Evolutionary conservation across 495 filamentous ascomycete species (phyloP), one percentile per base, ranked within the genome.

Genomic region (Penicillium taxi): DNA sequence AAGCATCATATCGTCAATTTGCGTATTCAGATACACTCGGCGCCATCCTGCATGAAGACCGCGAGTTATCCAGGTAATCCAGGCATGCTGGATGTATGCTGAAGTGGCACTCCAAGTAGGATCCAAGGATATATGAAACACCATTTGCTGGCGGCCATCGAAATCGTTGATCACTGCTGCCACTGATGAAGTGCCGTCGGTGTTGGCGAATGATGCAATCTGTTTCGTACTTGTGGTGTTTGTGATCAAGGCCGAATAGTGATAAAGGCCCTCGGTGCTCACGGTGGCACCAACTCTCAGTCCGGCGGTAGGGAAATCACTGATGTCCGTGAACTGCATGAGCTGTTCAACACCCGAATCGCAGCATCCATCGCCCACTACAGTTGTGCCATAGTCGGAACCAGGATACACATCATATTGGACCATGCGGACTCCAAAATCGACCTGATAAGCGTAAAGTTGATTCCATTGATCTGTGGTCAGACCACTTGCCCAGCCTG

Each of bases 1-100:
- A 5, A 81, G 53, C 44, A 79, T 72, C 70, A 81, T 74, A 50
- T 81, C 77, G 47, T 81, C 77, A 17, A 81, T 74, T 55, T 80
- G 77, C n/a, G 76, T 76, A 50, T 63, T 70, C 27, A 78, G 46
- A 44, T 74, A 68, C 36, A 72, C 58, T 30, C 75, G 66, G 30
- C 77, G 72, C 39, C 72, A 69, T 18, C 72, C 73, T 9, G 72
- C 59, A 42, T 74, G 71, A 3, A 77, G 43, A 23, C 77, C 77
- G 23, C 72, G 63, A 11, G 73, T 77, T 8, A 77, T 50, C 74
- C 74, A 81, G 44, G 70, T 68, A 40, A 81, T 77, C 70, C 72
- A 78, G n/a, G 71, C 70, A 54, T 81, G 77, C 52, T 77, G 73
- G 40, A 80, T 51, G 39, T 62, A 73, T 47, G 64, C 77, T 46